Percentiles rank a stretch among this genome's conserved stretches.
These are phyloP conservation scores for Leishmania gerbilli DNA, from an alignment of 208 protist genomes.

Conservation along the genomic window DNA sequence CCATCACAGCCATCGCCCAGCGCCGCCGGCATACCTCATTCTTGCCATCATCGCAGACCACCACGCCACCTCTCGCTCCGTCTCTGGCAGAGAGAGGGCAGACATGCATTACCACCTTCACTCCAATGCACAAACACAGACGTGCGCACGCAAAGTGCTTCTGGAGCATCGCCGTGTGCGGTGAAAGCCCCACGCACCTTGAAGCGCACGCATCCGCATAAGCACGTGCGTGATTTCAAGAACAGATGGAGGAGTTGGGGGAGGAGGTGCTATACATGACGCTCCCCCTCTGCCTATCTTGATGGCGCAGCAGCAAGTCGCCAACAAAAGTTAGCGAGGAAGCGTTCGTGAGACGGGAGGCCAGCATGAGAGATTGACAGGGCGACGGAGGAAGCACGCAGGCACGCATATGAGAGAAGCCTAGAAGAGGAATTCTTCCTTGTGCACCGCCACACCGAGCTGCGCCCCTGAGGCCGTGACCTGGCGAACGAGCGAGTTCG, in stretches of 20 bases:
- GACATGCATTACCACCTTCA: not conserved
- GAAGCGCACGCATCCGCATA: not conserved
- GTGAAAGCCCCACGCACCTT: not conserved
- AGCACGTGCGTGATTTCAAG: not conserved
- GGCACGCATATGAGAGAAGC: not conserved
- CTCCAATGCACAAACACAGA: not conserved
- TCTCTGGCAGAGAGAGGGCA: not conserved
- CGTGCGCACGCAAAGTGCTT: not conserved
- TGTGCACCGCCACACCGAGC: conserved; percentile 3
- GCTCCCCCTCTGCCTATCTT: not conserved
- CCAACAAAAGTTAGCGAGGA: not conserved
- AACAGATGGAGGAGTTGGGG: not conserved
- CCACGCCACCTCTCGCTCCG: not conserved
- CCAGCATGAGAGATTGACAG: not conserved
- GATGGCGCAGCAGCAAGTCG: not conserved
- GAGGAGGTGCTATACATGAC: not conserved
- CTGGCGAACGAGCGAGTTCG: conserved; percentile 1
- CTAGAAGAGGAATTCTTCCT: conserved; percentile 10
- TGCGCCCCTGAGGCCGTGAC: not conserved
- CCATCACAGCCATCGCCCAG: not conserved
- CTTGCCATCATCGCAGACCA: not conserved
- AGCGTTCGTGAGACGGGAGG: not conserved
- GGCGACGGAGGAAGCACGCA: not conserved
- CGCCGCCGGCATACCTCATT: not conserved
- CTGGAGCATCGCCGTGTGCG: not conserved